A percentile compares a stretch with the other conserved stretches of the same genome.
Conservation (phyloP, 768 basidiomycete genomes). For the Mycena polygramma region DNA sequence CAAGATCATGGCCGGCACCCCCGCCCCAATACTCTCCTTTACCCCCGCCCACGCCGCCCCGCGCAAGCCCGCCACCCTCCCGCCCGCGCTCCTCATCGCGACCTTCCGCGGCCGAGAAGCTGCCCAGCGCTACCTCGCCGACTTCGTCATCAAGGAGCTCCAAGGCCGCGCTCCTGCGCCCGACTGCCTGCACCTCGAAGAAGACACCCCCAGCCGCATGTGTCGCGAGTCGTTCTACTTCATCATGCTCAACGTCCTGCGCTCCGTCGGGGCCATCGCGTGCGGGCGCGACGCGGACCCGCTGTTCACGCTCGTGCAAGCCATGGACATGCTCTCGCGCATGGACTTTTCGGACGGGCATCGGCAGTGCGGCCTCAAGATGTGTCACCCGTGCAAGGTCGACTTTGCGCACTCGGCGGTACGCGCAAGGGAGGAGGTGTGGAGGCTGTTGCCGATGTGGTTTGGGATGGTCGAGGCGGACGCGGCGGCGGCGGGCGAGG, state of each 20-base stretch:
- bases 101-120: conserved; percentile 75
- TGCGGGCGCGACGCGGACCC: conserved; percentile 82
- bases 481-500: conserved; percentile 27
- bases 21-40: conserved; percentile 48
- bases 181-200: conserved; percentile 60
- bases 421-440: conserved; percentile 70
- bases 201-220: conserved; percentile 49
- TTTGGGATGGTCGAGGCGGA: conserved; percentile 60
- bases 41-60: conserved; percentile 40
- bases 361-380: conserved; percentile 63
- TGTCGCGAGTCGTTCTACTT: conserved; percentile 83
- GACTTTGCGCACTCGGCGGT: conserved; percentile 56
- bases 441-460: conserved; percentile 73
- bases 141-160: conserved; percentile 71
- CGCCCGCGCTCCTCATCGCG: conserved; percentile 52
- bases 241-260: conserved; percentile 79
- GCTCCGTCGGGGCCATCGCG: conserved; percentile 79
- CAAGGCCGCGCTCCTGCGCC: conserved; percentile 60
- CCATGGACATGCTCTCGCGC: conserved; percentile 77
- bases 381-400: conserved; percentile 64
- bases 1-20: conserved; percentile 71
- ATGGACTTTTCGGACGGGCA: conserved; percentile 79
- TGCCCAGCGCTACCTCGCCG: conserved; percentile 71
- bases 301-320: conserved; percentile 76
- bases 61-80: conserved; percentile 32